Evolutionary conservation across 257 asterid species (phyloP), one percentile per base, ranked within the genome.

Genomic region (Primulina tabacum): DNA sequence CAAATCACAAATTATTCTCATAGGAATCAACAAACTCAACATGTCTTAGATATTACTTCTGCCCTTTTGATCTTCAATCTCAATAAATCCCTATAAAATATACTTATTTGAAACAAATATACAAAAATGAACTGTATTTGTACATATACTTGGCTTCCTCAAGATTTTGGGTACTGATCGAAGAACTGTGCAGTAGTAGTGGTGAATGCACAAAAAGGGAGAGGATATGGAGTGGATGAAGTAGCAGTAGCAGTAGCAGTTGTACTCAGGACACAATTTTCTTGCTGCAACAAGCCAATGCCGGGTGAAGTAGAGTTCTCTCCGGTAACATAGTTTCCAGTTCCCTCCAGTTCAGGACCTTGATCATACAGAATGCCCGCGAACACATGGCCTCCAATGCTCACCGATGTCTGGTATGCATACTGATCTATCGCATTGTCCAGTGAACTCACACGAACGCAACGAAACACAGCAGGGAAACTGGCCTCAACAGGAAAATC

Each of bases 301-400:
- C 57, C 57, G 16, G 4, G 71, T 72, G 17, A 85, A 80, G 16
- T 16, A 5, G 83, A 68, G 77, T 79, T 79, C 68, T 84, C 88
- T 55, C 86, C 90, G 57, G 83, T 63, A 0, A 72, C 62, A 64
- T 60, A 72, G 55, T 80, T 66, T 59, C 37, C 79, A 16, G 75
- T 74, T 65, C 80, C 78, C 40, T 76, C 81, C 75, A 66, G 76
- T 67, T 69, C 81, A 0, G 79, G 74, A 0, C 97, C 96, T 58
- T 90, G 96, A 69, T 90, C 96, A 59, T 87, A 90, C 37, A 90
- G 81, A n/a, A 90, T 79, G 0, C 97, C 97, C 2, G 89, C 84
- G 75, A 90, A 90, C 9, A 84, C 71, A 62, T 82, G 96, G 14
- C 97, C 95, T 9, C 83, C 90, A 30, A 90, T 87, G 77, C 81